Evolutionary conservation across 1,284 basidiomycete genomes (phyloP), one percentile per base, ranked within the genome.

Genomic region (Paramarasmius palmivorus): DNA sequence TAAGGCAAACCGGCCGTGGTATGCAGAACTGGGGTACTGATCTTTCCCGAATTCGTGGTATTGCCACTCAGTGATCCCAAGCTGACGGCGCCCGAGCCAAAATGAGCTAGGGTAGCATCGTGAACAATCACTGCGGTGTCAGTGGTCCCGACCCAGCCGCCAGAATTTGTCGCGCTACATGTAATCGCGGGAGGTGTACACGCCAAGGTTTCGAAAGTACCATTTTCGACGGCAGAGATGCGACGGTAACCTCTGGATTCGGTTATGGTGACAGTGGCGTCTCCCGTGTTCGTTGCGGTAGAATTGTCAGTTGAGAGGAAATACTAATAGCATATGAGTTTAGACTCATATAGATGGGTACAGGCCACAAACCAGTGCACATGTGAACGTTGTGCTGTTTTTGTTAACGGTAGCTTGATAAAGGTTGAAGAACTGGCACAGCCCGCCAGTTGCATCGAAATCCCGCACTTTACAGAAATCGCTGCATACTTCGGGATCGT

Each of bases 281-380:
- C 44, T 5, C 44, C 44, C 14, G 26, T 6, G 25, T 46, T 46
- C n/a, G 44, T 46, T 29, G 44, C 44, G 8, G 44, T 46, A 9
- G 44, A 29, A 25, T 46, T 46, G 44, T 46, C 25, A 29, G 44
- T 46, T n/a, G 44, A 17, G 25, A 46, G 44, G 44, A 26, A 46
- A 15, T 46, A 46, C 44, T 46, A 20, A 12, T 17, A 46, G 19
- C n/a, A 29, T 14, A 25, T 19, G 2, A 10, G n/a, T 23, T 20
- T 22, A 4, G 2, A 23, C 5, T 6, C 5, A 4, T 23, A 3
- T 42, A 15, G n/a, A 1, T 17, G 6, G 9, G 3, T 29, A 26
- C 9, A 17, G 17, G 25, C 4, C 29, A 17, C 44, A 17, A 10
- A 46, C 44, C 44, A 46, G 6, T 14, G 44, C 20, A 29, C 44